Conservation (phyloP, 441 rosid genomes). For the Gossypium schwendimanii region DNA sequence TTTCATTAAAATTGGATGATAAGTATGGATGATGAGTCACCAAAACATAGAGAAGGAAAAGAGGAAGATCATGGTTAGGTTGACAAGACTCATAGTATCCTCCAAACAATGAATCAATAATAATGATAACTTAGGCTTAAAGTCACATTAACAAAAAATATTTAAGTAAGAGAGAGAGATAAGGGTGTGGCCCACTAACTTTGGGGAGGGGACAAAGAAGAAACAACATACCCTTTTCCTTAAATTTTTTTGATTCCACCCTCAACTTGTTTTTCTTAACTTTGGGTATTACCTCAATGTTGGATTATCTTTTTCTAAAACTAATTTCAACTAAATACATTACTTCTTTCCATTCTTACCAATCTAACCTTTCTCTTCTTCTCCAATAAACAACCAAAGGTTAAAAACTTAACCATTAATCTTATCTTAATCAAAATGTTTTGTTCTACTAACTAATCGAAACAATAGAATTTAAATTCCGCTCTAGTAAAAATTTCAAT, state of each 20-base stretch:
- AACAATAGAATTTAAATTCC: no score
- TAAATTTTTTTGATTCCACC: not conserved
- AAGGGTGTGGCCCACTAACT: not conserved
- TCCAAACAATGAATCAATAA: not conserved
- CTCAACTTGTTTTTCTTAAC: no score
- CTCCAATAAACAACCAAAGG: not conserved
- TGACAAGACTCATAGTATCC: not conserved
- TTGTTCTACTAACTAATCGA: no score
- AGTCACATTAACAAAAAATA: not conserved
- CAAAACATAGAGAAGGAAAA: no score
- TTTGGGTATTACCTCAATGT: not conserved
- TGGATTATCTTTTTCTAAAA: not conserved
- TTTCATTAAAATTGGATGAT: no score
- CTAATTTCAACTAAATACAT: not conserved
- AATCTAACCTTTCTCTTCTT: not conserved
- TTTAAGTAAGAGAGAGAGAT: not conserved
- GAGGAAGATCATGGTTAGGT: no score
- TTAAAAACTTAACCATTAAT: no score
- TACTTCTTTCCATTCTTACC: no score
- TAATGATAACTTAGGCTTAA: slow-evolving; percentile 9
- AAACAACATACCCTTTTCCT: not conserved
- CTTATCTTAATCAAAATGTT: no score
- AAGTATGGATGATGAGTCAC: no score
- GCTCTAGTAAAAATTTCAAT: no score
- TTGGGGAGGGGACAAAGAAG: slow-evolving; percentile 8